phyloP scores from a whole-genome alignment of 2,329 filamentous ascomycete genomes.

The Byssochlamys sp. region DNA sequence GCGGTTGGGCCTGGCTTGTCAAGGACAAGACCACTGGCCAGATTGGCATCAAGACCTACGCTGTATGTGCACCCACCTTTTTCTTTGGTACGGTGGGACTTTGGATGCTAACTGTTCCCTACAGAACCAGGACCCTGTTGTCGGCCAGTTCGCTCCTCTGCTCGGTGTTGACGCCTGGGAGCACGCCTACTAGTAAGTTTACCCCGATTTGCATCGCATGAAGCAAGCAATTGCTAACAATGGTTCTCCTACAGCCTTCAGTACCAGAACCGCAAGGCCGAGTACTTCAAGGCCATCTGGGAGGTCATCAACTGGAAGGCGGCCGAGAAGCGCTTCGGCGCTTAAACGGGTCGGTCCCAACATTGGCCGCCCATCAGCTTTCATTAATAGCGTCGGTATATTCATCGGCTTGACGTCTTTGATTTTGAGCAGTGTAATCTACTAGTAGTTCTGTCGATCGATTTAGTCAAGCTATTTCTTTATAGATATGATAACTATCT shows the following conservation, averaged over 20 bases:
- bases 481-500: neutral
- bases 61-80: conserved; percentile 27
- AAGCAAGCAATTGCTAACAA: conserved; percentile 4
- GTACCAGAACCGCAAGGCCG: conserved; percentile 93
- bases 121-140: conserved; percentile 76
- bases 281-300: conserved; percentile 91
- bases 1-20: conserved; percentile 55
- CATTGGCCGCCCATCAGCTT: neutral
- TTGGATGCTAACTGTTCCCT: neutral
- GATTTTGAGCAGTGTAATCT: neutral
- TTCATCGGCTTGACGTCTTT: conserved; percentile 2
- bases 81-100: neutral
- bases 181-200: conserved; percentile 73
- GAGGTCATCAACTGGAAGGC: conserved; percentile 94
- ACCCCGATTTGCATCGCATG: neutral
- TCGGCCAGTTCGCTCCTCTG: conserved; percentile 71
- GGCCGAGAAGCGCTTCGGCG: conserved; percentile 61
- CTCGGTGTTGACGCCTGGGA: conserved; percentile 92
- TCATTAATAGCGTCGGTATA: neutral
- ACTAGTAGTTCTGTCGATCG: neutral
- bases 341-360: conserved; percentile 1
- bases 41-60: conserved; percentile 56
- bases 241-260: conserved; percentile 50
- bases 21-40: conserved; percentile 52
- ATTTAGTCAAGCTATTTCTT: neutral